These are phyloP conservation scores for Aphanoascus verrucosus DNA, from an alignment of 2,329 filamentous ascomycete genomes.

Conservation along the genomic window DNA sequence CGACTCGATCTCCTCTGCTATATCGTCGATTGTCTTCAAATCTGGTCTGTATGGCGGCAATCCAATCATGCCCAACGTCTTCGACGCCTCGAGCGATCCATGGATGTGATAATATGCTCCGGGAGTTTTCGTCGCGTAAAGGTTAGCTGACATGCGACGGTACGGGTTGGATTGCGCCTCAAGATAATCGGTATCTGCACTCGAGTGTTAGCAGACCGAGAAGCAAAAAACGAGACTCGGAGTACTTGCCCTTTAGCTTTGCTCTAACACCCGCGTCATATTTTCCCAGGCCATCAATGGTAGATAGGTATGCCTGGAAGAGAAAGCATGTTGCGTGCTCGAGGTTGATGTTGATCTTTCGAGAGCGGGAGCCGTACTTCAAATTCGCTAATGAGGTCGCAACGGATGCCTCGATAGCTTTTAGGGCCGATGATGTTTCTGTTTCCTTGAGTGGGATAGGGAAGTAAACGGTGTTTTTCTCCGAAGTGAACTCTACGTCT, in stretches of 20 bases:
- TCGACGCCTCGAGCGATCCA: constrained; percentile 60
- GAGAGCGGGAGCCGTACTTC: constrained; percentile 35
- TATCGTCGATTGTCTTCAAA: constrained; percentile 49
- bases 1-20: constrained; percentile 49
- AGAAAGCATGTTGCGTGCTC: constrained; percentile 34
- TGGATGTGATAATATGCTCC: constrained; percentile 67
- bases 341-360: constrained; percentile 28
- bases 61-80: constrained; percentile 59
- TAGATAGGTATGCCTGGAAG: constrained; percentile 35
- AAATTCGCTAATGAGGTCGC: constrained; percentile 51
- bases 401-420: constrained; percentile 50
- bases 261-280: constrained; percentile 29
- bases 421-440: constrained; percentile 45
- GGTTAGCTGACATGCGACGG: constrained; percentile 59
- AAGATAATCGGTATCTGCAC: constrained; percentile 58
- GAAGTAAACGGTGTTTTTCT: constrained; percentile 31
- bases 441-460: constrained; percentile 44
- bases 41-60: constrained; percentile 52
- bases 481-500: constrained; percentile 29
- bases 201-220: constrained; percentile 12
- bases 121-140: constrained; percentile 56
- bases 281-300: constrained; percentile 32
- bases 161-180: constrained; percentile 61
- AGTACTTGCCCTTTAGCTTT: constrained; percentile 29
- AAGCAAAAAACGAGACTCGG: neutral